Percentiles rank a stretch among this genome's conserved stretches.
Evolutionary conservation across 345 rosid species (phyloP).

Genomic region (Lagerstroemia speciosa): DNA sequence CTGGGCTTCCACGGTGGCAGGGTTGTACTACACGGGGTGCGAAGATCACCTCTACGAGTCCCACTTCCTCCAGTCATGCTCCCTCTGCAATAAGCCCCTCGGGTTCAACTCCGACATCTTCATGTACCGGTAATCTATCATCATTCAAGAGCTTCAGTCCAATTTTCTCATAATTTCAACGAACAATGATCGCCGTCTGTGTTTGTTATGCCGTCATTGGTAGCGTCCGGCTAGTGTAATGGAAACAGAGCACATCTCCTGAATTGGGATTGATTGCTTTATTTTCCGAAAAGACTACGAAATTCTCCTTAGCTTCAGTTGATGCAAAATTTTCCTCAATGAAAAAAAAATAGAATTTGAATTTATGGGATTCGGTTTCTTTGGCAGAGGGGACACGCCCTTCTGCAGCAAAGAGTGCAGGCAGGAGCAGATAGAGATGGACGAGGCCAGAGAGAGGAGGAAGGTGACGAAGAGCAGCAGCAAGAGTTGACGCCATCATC

Average conservation of each 20-base stretch:
- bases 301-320: too few relatives aligned
- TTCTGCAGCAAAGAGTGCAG: conserved; percentile 81
- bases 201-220: too few relatives aligned
- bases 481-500: conserved; percentile 18
- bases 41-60: conserved; percentile 22
- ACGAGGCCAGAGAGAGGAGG: conserved; percentile 39
- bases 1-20: conserved; percentile 5
- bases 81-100: conserved; percentile 58
- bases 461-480: conserved; percentile 18
- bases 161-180: too few relatives aligned
- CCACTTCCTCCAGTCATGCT: conserved; percentile 65
- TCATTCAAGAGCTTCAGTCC: too few relatives aligned
- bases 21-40: conserved; percentile 25
- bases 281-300: too few relatives aligned
- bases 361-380: neutral
- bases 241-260: too few relatives aligned
- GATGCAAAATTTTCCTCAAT: too few relatives aligned
- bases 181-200: too few relatives aligned
- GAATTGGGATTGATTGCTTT: too few relatives aligned
- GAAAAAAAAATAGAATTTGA: too few relatives aligned
- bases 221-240: too few relatives aligned
- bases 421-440: conserved; percentile 66
- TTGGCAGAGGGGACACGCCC: conserved; percentile 60
- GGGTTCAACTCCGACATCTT: conserved; percentile 59
- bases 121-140: conserved; percentile 72